Conservation (phyloP, 495 filamentous ascomycete species). For the Schizothecium vesticola region DNA sequence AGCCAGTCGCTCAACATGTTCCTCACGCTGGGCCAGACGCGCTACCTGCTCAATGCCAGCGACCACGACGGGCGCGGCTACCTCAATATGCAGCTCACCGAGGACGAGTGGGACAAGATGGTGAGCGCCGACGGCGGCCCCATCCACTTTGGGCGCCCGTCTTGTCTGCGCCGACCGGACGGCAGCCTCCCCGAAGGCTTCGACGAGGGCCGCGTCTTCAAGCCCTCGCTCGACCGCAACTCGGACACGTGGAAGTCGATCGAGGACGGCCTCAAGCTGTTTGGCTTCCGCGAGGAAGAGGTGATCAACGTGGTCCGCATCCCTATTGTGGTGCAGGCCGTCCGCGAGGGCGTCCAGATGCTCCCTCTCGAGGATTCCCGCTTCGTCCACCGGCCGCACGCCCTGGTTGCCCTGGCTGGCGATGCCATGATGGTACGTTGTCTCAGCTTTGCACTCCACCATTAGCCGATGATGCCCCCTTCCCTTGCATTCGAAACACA, state of each 20-base stretch:
- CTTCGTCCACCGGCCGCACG: slow-evolving; percentile 28
- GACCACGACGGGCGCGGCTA: slow-evolving; percentile 34
- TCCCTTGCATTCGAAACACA: not conserved
- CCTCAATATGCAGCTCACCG: slow-evolving; percentile 39
- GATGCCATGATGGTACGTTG: slow-evolving; percentile 27
- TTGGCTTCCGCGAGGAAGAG: slow-evolving; percentile 36
- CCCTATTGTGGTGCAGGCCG: slow-evolving; percentile 37
- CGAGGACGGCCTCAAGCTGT: slow-evolving; percentile 36
- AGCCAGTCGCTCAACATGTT: slow-evolving; percentile 38
- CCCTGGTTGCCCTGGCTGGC: slow-evolving; percentile 28
- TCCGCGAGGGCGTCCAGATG: slow-evolving; percentile 31
- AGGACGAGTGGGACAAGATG: slow-evolving; percentile 39
- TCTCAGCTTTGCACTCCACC: not conserved
- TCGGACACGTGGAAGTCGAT: slow-evolving; percentile 33
- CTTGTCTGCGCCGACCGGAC: slow-evolving; percentile 24
- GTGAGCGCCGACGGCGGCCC: slow-evolving; percentile 30
- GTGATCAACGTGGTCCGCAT: slow-evolving; percentile 39
- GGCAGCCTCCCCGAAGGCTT: slow-evolving; percentile 32
- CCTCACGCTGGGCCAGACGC: slow-evolving; percentile 35
- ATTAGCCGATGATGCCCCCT: not conserved
- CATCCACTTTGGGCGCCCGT: slow-evolving; percentile 33
- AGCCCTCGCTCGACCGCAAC: slow-evolving; percentile 27
- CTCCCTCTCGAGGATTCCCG: slow-evolving; percentile 27
- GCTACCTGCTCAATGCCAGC: slow-evolving; percentile 36
- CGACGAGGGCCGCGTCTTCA: slow-evolving; percentile 27